phyloP scores from a whole-genome alignment of 441 rosid species.

The Hura crepitans region DNA sequence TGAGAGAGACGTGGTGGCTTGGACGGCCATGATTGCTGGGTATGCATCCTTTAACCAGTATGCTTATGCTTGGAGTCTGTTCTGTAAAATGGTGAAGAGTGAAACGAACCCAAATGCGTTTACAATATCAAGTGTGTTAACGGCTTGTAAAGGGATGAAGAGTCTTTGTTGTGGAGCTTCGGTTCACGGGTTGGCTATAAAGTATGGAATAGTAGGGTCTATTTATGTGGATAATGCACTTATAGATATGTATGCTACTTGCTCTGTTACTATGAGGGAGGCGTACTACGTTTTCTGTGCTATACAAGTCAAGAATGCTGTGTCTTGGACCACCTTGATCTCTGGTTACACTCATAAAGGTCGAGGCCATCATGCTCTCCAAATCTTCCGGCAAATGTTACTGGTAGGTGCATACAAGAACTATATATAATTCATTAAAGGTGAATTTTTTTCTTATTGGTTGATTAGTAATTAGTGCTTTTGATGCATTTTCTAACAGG shows the following conservation, averaged over 20 bases:
- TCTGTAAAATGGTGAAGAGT: constrained; percentile 46
- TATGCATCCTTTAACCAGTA: constrained; percentile 46
- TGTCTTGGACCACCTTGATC: constrained; percentile 80
- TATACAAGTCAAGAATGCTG: constrained; percentile 53
- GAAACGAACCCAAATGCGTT: constrained; percentile 54
- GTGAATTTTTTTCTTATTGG: background rate
- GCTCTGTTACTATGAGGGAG: constrained; percentile 49
- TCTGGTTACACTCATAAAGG: constrained; percentile 79
- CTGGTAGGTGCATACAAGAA: constrained; percentile 36
- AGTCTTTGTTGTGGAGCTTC: constrained; percentile 43
- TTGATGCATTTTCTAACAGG: constrained; percentile 39
- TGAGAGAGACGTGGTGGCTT: constrained; percentile 66
- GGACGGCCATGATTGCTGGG: constrained; percentile 83
- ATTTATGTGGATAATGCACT: constrained; percentile 64
- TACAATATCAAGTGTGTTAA: constrained; percentile 64
- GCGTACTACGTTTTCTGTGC: constrained; percentile 54
- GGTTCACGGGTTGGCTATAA: constrained; percentile 63
- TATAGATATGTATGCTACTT: constrained; percentile 71
- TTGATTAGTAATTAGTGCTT: constrained; percentile 4
- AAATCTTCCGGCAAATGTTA: constrained; percentile 62
- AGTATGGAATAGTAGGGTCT: constrained; percentile 58
- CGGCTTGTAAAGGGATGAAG: constrained; percentile 67
- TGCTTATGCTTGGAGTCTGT: constrained; percentile 52
- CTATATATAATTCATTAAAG: background rate
- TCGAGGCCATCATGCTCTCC: constrained; percentile 53